These are phyloP conservation scores for Candida tetrigidarum DNA, from an alignment of 1,139 yeast genomes.

Conservation along the genomic window DNA sequence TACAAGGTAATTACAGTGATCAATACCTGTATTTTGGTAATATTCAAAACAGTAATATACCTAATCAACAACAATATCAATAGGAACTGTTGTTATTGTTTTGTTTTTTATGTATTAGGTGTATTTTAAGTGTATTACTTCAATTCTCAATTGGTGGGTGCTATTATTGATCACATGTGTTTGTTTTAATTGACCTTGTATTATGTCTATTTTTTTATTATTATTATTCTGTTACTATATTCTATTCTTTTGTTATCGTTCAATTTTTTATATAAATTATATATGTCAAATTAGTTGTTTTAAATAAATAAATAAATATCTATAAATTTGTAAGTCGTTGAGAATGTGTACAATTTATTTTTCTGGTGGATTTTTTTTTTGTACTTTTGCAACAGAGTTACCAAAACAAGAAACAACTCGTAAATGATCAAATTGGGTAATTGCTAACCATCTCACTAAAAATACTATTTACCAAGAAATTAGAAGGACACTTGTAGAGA, in stretches of 20 bases:
- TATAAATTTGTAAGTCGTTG: neutral
- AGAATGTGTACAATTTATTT: too few relatives aligned
- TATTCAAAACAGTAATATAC: constrained; percentile 52
- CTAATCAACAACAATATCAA: constrained; percentile 46
- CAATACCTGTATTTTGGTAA: constrained; percentile 65
- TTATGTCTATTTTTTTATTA: constrained; percentile 2
- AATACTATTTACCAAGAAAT: neutral
- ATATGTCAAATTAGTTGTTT: neutral
- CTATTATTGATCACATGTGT: neutral
- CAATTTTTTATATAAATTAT: neutral
- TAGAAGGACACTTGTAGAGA: too few relatives aligned
- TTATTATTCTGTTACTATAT: neutral
- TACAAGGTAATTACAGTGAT: constrained; percentile 31
- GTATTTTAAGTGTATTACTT: neutral
- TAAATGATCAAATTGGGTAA: constrained; percentile 7
- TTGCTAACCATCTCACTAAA: neutral
- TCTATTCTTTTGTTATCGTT: neutral
- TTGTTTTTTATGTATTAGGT: neutral
- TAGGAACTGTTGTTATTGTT: constrained; percentile 14
- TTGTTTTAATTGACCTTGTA: constrained; percentile 3
- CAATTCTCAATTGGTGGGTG: constrained; percentile 1
- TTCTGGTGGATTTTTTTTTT: neutral
- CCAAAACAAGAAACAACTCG: constrained; percentile 10
- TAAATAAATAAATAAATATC: neutral
- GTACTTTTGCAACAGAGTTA: constrained; percentile 18